Percentiles rank a stretch among this genome's conserved stretches.
phyloP scores from a whole-genome alignment of 306 rosid species.

The Prunus persica region Prunus_persica_NCBIv2 NC_034015.1:14193501-14194000 shows the following conservation, averaged over 20 bases:
- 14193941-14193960: constrained; percentile 29
- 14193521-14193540: constrained; percentile 39
- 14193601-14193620: constrained; percentile 39
- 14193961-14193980: constrained; percentile 37
- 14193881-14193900: constrained; percentile 32
- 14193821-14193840: constrained; percentile 36
- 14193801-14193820: constrained; percentile 26
- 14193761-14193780: constrained; percentile 26
- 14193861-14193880: constrained; percentile 44
- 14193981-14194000: constrained; percentile 32
- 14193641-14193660: constrained; percentile 35
- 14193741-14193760: constrained; percentile 25
- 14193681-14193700: constrained; percentile 73
- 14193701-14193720: constrained; percentile 64
- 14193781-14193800: constrained; percentile 20
- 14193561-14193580: constrained; percentile 35
- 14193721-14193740: constrained; percentile 52
- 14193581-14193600: constrained; percentile 38
- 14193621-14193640: constrained; percentile 38
- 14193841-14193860: constrained; percentile 39
- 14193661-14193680: constrained; percentile 46
- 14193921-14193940: constrained; percentile 33
- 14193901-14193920: constrained; percentile 36
- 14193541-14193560: constrained; percentile 33
- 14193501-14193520: constrained; percentile 48